Percentiles rank a stretch among this genome's conserved stretches.
Evolutionary conservation across 1,139 yeast genomes (phyloP).

Genomic region (Debaryomycetaceae sp.): DNA sequence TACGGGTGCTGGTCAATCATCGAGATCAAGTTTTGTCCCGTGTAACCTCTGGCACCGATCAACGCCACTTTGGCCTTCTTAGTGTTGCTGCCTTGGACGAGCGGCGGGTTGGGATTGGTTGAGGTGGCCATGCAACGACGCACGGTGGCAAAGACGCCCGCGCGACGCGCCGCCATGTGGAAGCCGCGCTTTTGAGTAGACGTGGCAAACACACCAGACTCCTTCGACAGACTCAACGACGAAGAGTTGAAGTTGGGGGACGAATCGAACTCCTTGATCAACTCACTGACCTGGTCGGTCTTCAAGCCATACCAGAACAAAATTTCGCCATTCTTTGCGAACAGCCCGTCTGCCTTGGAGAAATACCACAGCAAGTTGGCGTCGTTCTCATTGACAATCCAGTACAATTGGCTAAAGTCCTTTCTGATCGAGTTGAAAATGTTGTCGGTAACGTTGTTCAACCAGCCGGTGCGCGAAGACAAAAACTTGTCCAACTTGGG

Average conservation of each 20-base stretch:
- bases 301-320: slow-evolving; percentile 93
- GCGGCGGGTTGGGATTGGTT: slow-evolving; percentile 73
- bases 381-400: slow-evolving; percentile 90
- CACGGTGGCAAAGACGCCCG: slow-evolving; percentile 23
- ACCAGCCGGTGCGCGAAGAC: slow-evolving; percentile 91
- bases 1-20: slow-evolving; percentile 84
- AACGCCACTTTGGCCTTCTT: slow-evolving; percentile 73
- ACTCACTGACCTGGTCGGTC: slow-evolving; percentile 56
- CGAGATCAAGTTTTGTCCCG: slow-evolving; percentile 89
- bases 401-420: slow-evolving; percentile 69
- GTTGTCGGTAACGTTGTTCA: slow-evolving; percentile 93
- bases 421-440: slow-evolving; percentile 78
- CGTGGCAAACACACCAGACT: slow-evolving; percentile 38
- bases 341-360: slow-evolving; percentile 90
- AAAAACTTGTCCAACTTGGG: slow-evolving; percentile 85
- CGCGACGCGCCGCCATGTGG: slow-evolving; percentile 22
- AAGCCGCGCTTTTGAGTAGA: slow-evolving; percentile 39
- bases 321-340: slow-evolving; percentile 81
- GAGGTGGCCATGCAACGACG: slow-evolving; percentile 22
- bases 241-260: slow-evolving; percentile 25
- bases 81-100: slow-evolving; percentile 56
- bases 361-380: slow-evolving; percentile 91
- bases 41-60: slow-evolving; percentile 97
- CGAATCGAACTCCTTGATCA: slow-evolving; percentile 62
- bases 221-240: slow-evolving; percentile 36